Base-by-base conservation (phyloP, 805 yeast genomes). In the Lipomyces chichibuensis region DNA sequence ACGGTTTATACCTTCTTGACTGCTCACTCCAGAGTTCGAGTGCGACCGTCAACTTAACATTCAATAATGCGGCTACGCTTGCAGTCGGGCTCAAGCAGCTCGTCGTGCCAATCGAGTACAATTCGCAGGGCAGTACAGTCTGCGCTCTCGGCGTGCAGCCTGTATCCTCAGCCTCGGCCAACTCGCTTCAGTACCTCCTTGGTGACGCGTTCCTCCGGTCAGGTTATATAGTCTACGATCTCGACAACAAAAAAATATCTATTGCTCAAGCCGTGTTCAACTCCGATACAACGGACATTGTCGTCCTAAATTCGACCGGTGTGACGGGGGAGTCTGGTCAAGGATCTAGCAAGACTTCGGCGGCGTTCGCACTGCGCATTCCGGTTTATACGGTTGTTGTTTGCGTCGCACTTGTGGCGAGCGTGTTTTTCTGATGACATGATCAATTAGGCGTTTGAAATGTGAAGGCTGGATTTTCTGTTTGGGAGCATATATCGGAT, bases 211-310 rank as follows among this genome's bases (percentile, higher is more conserved):
- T 88, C 72, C 77, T 88, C 66, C 79, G 88, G 69, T 81, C 84
- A 65, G 87, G 88, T 1, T 89, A 88, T 75, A 81, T 86, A 33
- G 91, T 87, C 17, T 87, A 84, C 76, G 89, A 89, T 75, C 77
- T 87, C 61, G 90, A 86, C 39, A 83, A 83, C 73, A 77, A 77
- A 58, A 81, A 84, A 72, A 79, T 89, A 51, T 85, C 90, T 2
- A 71, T 89, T 74, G 90, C 87, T 27, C 85, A 83, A 74, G 84
- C 82, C 2, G 65, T 62, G 4, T 71, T 59, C 64, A 65, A 69
- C 62, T 57, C 67, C 57, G 58, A 39, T 25, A 52, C 55, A 11
- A 46, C 65, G 17, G 39, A 51, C 37, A 60, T 67, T 33, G 52
- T 60, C 27, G 57, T 61, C 13, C 65, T 67, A 23, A 67, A 65